Conservation (phyloP, 352 stramenopile genomes). For the Phytophthora citricola region DNA sequence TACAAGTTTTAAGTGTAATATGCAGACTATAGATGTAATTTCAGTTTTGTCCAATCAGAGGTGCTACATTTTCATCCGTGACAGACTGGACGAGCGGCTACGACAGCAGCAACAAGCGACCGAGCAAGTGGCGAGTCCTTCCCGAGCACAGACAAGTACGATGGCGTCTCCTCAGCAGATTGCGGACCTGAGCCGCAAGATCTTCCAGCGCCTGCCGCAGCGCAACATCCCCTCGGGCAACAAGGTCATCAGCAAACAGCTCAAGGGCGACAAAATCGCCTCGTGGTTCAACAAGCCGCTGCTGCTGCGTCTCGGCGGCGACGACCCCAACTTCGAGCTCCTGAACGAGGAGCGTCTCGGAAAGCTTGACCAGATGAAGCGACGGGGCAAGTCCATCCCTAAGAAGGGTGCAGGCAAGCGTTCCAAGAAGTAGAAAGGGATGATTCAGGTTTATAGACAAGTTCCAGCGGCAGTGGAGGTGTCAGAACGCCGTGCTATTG, state of each 20-base stretch:
- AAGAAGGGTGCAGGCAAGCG: conserved; percentile 92
- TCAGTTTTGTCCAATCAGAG: conserved; percentile 21
- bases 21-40: conserved; percentile 3
- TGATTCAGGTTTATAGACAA: conserved; percentile 4
- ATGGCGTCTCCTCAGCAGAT: conserved; percentile 68
- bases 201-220: conserved; percentile 89
- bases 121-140: conserved; percentile 7
- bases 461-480: conserved; percentile 9
- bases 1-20: neutral
- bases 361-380: conserved; percentile 88
- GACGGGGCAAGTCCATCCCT: conserved; percentile 82
- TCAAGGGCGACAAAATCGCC: conserved; percentile 87
- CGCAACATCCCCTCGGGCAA: conserved; percentile 82
- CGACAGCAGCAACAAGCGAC: conserved; percentile 19
- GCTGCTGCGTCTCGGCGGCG: conserved; percentile 69
- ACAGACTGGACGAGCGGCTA: conserved; percentile 35
- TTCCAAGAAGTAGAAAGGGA: conserved; percentile 73
- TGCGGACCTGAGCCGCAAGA: conserved; percentile 85
- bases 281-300: conserved; percentile 91
- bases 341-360: conserved; percentile 78
- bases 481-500: conserved; percentile 4
- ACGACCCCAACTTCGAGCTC: conserved; percentile 89
- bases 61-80: neutral
- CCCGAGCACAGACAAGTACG: conserved; percentile 9
- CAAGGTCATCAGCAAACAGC: conserved; percentile 91